phyloP scores from a whole-genome alignment of 2,329 filamentous ascomycete species.

The Xylaria digitata region DNA sequence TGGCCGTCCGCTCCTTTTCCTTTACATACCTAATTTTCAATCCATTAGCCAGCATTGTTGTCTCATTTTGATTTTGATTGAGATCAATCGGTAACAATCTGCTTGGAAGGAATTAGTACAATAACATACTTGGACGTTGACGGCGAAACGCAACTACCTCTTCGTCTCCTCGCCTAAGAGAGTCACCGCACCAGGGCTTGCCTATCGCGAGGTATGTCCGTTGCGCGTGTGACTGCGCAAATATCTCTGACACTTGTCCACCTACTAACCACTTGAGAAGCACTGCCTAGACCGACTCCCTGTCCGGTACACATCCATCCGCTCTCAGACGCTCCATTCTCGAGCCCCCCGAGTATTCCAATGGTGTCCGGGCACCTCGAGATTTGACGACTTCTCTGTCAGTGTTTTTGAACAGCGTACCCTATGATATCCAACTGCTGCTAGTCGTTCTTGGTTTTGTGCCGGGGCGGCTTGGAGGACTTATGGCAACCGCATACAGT shows the following conservation, averaged over 20 bases:
- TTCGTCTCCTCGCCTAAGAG: neutral
- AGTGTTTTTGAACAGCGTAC: conserved; percentile 35
- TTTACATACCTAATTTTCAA: conserved; percentile 42
- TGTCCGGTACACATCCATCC: conserved; percentile 28
- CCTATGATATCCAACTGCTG: conserved; percentile 46
- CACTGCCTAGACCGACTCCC: conserved; percentile 30
- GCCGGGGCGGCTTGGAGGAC: conserved; percentile 51
- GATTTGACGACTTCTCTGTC: conserved; percentile 34
- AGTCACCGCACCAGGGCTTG: neutral
- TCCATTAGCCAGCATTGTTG: conserved; percentile 44
- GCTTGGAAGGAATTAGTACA: conserved; percentile 38
- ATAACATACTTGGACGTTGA: conserved; percentile 16
- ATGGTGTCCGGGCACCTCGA: conserved; percentile 40
- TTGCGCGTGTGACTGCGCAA: conserved; percentile 14
- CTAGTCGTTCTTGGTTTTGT: conserved; percentile 47
- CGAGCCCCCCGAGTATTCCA: conserved; percentile 22
- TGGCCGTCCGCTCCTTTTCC: conserved; percentile 68
- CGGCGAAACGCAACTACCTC: conserved; percentile 6
- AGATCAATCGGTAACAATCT: conserved; percentile 41
- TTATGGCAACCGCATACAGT: conserved; percentile 51
- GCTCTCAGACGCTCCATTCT: conserved; percentile 20
- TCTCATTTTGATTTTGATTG: conserved; percentile 44
- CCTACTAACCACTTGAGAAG: neutral
- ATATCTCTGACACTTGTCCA: neutral
- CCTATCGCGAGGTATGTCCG: conserved; percentile 29